Percentiles rank a stretch among this genome's conserved stretches.
These are phyloP conservation scores for Vaccinium macrocarpon DNA, from an alignment of 148 eudicot genomes.

Conservation along the genomic window DNA sequence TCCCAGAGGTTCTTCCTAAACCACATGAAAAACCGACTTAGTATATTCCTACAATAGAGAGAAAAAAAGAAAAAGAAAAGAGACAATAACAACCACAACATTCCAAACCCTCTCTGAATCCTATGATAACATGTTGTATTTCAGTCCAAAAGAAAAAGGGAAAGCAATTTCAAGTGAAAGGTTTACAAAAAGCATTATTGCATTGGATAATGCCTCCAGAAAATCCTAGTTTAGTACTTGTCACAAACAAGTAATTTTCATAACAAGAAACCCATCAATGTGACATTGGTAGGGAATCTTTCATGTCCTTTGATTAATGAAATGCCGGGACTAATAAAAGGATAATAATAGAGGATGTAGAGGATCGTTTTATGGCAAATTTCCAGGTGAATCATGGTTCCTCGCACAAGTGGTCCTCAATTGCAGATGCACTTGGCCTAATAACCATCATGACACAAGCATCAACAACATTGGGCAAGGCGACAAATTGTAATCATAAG, in stretches of 20 bases:
- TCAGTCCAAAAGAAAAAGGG: not conserved
- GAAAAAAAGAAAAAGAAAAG: too few species aligned
- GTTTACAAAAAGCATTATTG: not conserved
- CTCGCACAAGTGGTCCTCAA: not conserved
- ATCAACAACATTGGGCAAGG: not conserved
- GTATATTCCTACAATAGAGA: not conserved
- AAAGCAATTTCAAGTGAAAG: not conserved
- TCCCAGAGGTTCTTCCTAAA: slow-evolving; percentile 26
- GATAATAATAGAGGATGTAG: not conserved
- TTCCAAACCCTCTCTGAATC: not conserved
- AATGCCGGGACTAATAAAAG: not conserved
- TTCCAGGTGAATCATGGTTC: slow-evolving; percentile 1
- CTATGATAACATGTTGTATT: not conserved
- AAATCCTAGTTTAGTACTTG: not conserved
- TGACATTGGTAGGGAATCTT: not conserved
- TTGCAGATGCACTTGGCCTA: not conserved
- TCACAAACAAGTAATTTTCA: not conserved
- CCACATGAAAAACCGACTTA: slow-evolving; percentile 2
- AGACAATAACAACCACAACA: not conserved
- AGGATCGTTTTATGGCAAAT: not conserved
- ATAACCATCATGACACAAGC: slow-evolving; percentile 6
- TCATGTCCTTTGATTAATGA: not conserved
- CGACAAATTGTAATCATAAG: not conserved
- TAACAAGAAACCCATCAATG: not conserved
- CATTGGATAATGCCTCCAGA: not conserved